Evolutionary conservation across 1,284 basidiomycete genomes (phyloP).

Genomic region (Heterobasidion parviporum): DNA sequence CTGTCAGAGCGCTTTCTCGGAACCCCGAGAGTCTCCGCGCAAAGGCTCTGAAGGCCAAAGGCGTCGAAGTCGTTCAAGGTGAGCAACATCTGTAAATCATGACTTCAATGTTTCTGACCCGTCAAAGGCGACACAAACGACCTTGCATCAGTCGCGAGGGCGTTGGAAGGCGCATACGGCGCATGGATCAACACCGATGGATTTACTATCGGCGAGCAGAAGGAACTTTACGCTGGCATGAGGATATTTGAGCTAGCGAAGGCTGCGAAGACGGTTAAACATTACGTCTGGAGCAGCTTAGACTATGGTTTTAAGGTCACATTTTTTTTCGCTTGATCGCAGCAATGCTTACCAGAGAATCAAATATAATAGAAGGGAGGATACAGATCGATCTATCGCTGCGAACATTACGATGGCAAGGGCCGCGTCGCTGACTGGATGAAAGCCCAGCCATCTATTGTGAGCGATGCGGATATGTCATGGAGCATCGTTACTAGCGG

Average conservation of each 20-base stretch:
- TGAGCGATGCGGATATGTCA: conserved; percentile 24
- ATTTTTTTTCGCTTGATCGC: neutral
- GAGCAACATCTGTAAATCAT: neutral
- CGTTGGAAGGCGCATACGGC: conserved; percentile 33
- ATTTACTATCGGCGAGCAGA: conserved; percentile 34
- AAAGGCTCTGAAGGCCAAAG: conserved; percentile 24
- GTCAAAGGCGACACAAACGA: conserved; percentile 9
- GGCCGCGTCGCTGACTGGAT: conserved; percentile 36
- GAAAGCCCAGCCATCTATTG: conserved; percentile 29
- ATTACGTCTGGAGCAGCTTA: conserved; percentile 32
- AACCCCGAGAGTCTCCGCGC: conserved; percentile 28
- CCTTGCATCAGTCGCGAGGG: conserved; percentile 20
- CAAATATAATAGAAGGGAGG: conserved; percentile 2
- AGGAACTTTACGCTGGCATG: conserved; percentile 32
- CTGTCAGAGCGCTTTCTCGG: conserved; percentile 37
- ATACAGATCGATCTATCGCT: conserved; percentile 14
- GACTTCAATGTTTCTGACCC: neutral
- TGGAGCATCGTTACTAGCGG: conserved; percentile 36
- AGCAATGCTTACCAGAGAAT: neutral
- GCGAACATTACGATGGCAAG: conserved; percentile 34
- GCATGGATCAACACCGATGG: conserved; percentile 38
- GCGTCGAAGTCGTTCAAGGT: conserved; percentile 36
- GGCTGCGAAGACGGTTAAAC: conserved; percentile 21
- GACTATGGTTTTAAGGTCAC: conserved; percentile 30
- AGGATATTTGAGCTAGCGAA: conserved; percentile 40